Conservation (phyloP, 768 basidiomycete genomes). For the Wakefieldia striispora region DNA sequence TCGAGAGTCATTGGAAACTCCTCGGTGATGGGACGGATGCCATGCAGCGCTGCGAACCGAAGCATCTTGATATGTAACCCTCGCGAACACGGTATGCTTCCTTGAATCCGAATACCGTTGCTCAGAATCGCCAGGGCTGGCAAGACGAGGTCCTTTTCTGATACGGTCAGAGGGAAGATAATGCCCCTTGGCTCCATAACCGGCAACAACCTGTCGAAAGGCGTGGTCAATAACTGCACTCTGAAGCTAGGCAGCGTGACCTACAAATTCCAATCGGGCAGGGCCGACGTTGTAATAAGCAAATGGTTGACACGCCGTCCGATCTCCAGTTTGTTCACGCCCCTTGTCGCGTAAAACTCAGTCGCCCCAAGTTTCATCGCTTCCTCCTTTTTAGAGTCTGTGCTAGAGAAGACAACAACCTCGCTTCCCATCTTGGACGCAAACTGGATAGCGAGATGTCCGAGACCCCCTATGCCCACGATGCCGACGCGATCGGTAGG, state of each 20-base stretch:
- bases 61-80: constrained; percentile 33
- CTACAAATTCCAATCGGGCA: constrained; percentile 33
- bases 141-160: not conserved
- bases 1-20: constrained; percentile 31
- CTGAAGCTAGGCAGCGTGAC: not conserved
- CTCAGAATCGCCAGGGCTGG: constrained; percentile 19
- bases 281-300: constrained; percentile 30
- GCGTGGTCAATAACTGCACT: not conserved
- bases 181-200: constrained; percentile 23
- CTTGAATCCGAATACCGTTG: constrained; percentile 28
- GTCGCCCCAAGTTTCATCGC: constrained; percentile 33
- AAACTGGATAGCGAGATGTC: constrained; percentile 38
- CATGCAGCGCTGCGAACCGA: constrained; percentile 33
- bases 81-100: constrained; percentile 24
- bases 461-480: constrained; percentile 35
- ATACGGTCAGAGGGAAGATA: constrained; percentile 25
- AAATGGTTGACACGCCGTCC: constrained; percentile 29
- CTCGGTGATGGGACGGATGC: constrained; percentile 30
- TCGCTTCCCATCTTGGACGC: constrained; percentile 39
- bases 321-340: constrained; percentile 23
- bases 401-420: constrained; percentile 36
- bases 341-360: constrained; percentile 35
- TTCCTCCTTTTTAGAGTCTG: constrained; percentile 33
- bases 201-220: constrained; percentile 23
- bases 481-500: constrained; percentile 34